These are phyloP conservation scores for Plectosphaerella sp. DNA, from an alignment of 2,329 filamentous ascomycete genomes.

Conservation along the genomic window DNA sequence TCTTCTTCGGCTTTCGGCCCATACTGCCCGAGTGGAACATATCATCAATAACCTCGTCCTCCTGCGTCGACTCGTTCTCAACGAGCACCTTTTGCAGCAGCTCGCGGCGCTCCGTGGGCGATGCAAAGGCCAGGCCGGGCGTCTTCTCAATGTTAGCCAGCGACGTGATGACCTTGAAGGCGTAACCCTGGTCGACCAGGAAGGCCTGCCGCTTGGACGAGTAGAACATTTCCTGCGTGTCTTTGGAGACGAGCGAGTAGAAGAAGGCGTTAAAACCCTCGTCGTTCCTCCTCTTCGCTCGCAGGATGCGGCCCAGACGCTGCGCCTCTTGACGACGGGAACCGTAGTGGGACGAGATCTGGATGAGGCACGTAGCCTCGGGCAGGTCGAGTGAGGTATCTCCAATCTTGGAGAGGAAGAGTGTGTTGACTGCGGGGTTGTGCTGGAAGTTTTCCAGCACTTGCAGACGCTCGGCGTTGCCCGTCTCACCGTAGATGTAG, in stretches of 20 bases:
- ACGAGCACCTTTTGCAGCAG: constrained; percentile 85
- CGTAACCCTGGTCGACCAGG: constrained; percentile 95
- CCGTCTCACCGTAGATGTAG: constrained; percentile 87
- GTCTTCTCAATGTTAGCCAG: constrained; percentile 86
- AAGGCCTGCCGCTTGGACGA: constrained; percentile 96
- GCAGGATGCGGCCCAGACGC: constrained; percentile 83
- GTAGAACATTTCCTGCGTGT: constrained; percentile 97
- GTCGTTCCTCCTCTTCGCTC: constrained; percentile 93
- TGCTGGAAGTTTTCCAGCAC: constrained; percentile 95
- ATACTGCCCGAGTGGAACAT: constrained; percentile 36
- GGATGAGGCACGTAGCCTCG: constrained; percentile 93
- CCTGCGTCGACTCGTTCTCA: constrained; percentile 72
- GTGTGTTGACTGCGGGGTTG: constrained; percentile 82
- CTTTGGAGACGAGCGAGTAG: constrained; percentile 94
- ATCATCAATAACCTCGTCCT: constrained; percentile 69
- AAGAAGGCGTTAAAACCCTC: constrained; percentile 99
- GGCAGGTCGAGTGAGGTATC: constrained; percentile 97
- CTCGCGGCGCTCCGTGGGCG: constrained; percentile 75
- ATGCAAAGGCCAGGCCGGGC: constrained; percentile 73
- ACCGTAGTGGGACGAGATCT: constrained; percentile 96
- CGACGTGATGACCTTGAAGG: constrained; percentile 98
- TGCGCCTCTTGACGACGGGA: constrained; percentile 96
- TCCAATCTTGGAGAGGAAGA: constrained; percentile 96
- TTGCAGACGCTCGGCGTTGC: constrained; percentile 76
- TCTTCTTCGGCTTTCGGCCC: constrained; percentile 35